A percentile compares a stretch with the other conserved stretches of the same genome.
phyloP scores from a whole-genome alignment of 148 eudicot species.

The Rhododendron mucronatum region DNA sequence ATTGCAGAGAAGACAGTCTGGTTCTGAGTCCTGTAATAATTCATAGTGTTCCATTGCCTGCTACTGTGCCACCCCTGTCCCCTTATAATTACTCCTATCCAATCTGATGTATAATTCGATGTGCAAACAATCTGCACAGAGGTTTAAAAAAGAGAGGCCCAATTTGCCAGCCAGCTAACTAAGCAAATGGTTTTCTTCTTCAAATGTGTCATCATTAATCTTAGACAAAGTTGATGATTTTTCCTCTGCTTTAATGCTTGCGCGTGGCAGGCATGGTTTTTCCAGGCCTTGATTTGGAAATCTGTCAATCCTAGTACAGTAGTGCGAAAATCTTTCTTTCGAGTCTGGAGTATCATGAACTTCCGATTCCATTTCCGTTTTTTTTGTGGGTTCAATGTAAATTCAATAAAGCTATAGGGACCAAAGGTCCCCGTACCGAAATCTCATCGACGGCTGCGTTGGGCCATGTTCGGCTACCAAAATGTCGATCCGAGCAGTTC shows the following conservation, averaged over 20 bases:
- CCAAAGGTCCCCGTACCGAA: too few species aligned
- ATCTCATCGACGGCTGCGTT: too few species aligned
- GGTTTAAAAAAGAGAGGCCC: background rate
- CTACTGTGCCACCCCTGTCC: background rate
- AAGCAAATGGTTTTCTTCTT: background rate
- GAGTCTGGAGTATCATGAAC: background rate
- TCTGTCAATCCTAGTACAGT: background rate
- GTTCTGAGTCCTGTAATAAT: background rate
- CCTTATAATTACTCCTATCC: background rate
- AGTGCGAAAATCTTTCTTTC: background rate
- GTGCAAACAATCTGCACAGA: background rate
- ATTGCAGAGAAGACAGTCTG: background rate
- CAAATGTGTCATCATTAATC: background rate
- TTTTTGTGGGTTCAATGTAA: background rate
- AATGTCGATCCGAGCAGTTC: too few species aligned
- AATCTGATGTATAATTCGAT: background rate
- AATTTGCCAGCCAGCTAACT: background rate
- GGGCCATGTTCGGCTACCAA: too few species aligned
- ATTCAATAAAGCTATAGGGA: background rate
- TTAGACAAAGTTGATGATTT: background rate
- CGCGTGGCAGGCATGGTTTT: background rate
- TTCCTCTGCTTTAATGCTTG: background rate
- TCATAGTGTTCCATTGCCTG: background rate
- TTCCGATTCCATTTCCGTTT: background rate
- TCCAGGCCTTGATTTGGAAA: background rate